These are phyloP conservation scores for Ballota nigra DNA, from an alignment of 257 asterid species.

Conservation along the genomic window DNA sequence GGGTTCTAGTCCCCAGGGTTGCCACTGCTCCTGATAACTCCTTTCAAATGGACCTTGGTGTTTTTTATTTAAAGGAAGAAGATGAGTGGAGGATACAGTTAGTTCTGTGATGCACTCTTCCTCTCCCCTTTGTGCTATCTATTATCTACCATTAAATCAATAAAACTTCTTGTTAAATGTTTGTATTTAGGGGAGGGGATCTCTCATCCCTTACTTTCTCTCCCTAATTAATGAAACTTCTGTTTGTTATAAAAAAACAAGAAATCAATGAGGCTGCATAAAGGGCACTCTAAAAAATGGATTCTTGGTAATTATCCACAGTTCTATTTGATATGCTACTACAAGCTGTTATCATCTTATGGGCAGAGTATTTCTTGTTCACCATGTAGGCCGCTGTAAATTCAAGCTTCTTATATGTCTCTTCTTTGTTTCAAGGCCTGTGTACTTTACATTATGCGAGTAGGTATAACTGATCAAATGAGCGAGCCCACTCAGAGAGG, in stretches of 20 bases:
- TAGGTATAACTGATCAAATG: constrained; percentile 96
- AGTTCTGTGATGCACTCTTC: not conserved
- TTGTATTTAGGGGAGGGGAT: not conserved
- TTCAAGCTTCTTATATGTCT: constrained; percentile 31
- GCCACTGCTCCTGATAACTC: not conserved
- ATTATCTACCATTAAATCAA: not conserved
- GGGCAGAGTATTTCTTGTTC: constrained; percentile 17
- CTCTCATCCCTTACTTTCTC: not conserved
- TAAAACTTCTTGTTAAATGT: not conserved
- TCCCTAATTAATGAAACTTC: not conserved
- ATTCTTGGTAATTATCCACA: constrained; percentile 13
- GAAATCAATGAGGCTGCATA: not conserved
- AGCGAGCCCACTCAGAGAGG: constrained; percentile 93
- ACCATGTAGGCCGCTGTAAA: constrained; percentile 15
- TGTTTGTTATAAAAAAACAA: not conserved
- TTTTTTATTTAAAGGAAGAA: not conserved
- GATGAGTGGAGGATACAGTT: not conserved
- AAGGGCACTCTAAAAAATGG: not conserved
- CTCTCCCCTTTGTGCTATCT: not conserved
- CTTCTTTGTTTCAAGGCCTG: constrained; percentile 82
- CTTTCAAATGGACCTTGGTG: not conserved
- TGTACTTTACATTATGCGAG: constrained; percentile 82
- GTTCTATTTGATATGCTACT: constrained; percentile 17
- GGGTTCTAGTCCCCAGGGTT: not conserved
- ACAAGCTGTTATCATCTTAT: constrained; percentile 20